Conservation (phyloP, 176 grass and related monocot species). For the Aegilops bicornis region DNA sequence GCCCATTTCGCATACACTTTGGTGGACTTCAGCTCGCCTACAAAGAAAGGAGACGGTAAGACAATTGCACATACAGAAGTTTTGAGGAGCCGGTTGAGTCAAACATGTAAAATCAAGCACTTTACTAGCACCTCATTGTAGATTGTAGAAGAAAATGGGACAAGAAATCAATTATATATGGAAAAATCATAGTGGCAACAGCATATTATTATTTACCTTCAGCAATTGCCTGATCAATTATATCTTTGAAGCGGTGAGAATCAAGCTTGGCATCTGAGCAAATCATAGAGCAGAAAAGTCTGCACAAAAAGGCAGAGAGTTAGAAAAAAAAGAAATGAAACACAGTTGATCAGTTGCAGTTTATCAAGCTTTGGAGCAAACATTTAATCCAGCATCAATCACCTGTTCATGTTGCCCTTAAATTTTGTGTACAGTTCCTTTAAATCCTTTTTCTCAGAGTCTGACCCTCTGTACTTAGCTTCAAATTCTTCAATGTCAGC, state of each 20-base stretch:
- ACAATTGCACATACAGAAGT: not conserved
- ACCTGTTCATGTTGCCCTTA: constrained; percentile 96
- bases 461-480: constrained; percentile 93
- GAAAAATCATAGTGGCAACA: not conserved
- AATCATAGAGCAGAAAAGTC: constrained; percentile 92
- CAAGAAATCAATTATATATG: not conserved
- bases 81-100: constrained; percentile 3
- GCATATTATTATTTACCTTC: constrained; percentile 51
- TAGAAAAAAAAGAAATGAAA: constrained; percentile 9
- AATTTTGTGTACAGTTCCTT: constrained; percentile 81
- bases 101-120: constrained; percentile 8
- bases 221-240: constrained; percentile 90
- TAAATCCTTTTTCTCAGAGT: constrained; percentile 89
- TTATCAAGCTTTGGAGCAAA: not conserved
- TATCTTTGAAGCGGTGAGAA: constrained; percentile 93
- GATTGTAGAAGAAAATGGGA: not conserved
- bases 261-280: constrained; percentile 94
- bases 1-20: constrained; percentile 82
- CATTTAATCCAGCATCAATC: not conserved
- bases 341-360: not conserved
- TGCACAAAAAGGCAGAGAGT: constrained; percentile 30
- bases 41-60: not conserved
- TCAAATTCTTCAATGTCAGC: constrained; percentile 98
- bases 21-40: constrained; percentile 76
- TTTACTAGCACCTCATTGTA: not conserved